These are phyloP conservation scores for Torulaspora delbrueckii DNA, from an alignment of 805 yeast species.

Conservation along the genomic window DNA sequence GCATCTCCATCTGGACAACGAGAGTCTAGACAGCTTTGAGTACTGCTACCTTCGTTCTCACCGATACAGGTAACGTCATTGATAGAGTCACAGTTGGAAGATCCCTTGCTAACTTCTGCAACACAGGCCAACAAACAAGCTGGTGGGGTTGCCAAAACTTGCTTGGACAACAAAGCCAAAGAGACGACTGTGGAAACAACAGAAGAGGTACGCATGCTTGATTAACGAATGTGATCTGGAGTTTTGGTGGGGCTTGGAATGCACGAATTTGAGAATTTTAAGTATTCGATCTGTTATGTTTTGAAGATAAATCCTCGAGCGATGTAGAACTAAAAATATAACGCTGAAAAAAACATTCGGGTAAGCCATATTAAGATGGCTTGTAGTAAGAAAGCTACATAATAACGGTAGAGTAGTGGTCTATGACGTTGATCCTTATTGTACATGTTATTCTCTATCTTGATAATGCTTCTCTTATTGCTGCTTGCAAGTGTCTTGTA, in stretches of 20 bases:
- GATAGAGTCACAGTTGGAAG: constrained; percentile 52
- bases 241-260: background rate
- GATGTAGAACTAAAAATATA: background rate
- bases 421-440: background rate
- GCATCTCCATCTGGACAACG: constrained; percentile 65
- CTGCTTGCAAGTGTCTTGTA: constrained; percentile 31
- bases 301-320: constrained; percentile 3
- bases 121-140: constrained; percentile 92
- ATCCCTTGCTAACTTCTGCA: constrained; percentile 53
- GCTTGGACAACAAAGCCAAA: constrained; percentile 25
- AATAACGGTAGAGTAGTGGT: background rate
- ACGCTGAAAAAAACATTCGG: background rate
- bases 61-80: constrained; percentile 69
- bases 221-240: constrained; percentile 2
- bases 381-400: too few relatives aligned
- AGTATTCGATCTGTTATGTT: background rate
- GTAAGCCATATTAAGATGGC: too few relatives aligned
- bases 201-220: constrained; percentile 28
- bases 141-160: constrained; percentile 70
- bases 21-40: constrained; percentile 58
- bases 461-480: constrained; percentile 13
- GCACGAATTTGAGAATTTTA: background rate
- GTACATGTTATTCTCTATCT: background rate
- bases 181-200: constrained; percentile 28
- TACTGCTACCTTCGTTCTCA: constrained; percentile 45